These are phyloP conservation scores for Botrytis sinoallii DNA, from an alignment of 2,329 filamentous ascomycete species.

Conservation along the genomic window DNA sequence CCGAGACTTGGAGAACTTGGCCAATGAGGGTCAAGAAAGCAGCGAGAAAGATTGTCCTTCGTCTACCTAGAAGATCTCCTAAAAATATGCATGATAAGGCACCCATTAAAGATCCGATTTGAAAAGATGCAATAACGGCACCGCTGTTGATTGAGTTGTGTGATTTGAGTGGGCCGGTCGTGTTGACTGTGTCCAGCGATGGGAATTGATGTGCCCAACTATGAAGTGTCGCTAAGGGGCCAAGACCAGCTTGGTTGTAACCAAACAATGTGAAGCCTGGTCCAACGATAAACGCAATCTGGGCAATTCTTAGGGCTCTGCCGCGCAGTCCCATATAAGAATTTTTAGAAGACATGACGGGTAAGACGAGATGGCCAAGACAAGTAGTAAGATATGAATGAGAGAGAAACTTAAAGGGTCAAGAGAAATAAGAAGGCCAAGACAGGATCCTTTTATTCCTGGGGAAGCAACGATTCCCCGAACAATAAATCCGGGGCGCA, in stretches of 20 bases:
- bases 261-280: background rate
- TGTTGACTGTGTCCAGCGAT: background rate
- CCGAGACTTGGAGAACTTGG: background rate
- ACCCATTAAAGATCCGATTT: background rate
- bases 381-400: background rate
- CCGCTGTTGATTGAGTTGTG: background rate
- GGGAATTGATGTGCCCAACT: background rate
- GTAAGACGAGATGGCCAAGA: background rate
- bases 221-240: background rate
- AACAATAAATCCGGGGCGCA: background rate
- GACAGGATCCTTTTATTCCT: background rate
- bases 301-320: background rate
- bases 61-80: background rate
- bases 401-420: background rate
- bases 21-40: background rate
- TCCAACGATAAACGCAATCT: background rate
- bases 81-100: background rate
- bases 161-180: background rate
- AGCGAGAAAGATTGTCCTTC: background rate
- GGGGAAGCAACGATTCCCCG: background rate
- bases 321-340: background rate
- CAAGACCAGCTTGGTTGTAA: background rate
- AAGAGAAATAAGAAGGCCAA: background rate
- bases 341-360: background rate
- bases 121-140: background rate